Evolutionary conservation across 169 alveolate species (phyloP), one percentile per base, ranked within the genome.

Genomic region (Plasmodium vivax): DNA sequence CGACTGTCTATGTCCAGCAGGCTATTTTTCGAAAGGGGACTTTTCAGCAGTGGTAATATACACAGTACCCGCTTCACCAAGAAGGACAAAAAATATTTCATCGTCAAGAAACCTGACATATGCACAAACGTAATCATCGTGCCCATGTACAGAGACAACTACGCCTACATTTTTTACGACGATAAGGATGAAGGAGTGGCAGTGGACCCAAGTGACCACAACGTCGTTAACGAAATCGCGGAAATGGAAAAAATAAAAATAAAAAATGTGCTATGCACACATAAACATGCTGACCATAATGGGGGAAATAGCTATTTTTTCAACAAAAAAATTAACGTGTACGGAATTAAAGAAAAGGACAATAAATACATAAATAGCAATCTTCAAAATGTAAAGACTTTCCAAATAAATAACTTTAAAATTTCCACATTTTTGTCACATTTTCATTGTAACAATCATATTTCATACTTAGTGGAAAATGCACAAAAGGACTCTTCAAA

Each of bases 251-350:
- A 85, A 75, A 85, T 85, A 41, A 85, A 74, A 75, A 85, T 85
- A 14, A 85, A 74, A 71, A 30, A 85, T 85, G 75, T 85, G 27
- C 32, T 85, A 51, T 85, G 93, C 38, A 85, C 93, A 41, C 93
- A 85, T 85, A 85, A 85, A 51, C 93, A 85, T 85, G 38, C 75
- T 75, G 93, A 85, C 68, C 93, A 85, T 74, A 85, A 85, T 75
- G 81, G 85, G 27, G 93, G 93, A 45, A 85, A 85, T 36, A 32
- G 30, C 43, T 85, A 32, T 75, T 85, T 47, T 75, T 85, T 45
- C 27, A 38, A 85, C 30, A 75, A 85, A 73, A 85, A 85, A 47
- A 74, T 85, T 54, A 85, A 85, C 75, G 93, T 85, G 14, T 85
- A 85, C 27, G 93, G 93, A 47, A 85, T 85, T 54, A 85, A 85